Conservation (phyloP, 176 grass and related monocot genomes). For the Zoysia japonica region DNA sequence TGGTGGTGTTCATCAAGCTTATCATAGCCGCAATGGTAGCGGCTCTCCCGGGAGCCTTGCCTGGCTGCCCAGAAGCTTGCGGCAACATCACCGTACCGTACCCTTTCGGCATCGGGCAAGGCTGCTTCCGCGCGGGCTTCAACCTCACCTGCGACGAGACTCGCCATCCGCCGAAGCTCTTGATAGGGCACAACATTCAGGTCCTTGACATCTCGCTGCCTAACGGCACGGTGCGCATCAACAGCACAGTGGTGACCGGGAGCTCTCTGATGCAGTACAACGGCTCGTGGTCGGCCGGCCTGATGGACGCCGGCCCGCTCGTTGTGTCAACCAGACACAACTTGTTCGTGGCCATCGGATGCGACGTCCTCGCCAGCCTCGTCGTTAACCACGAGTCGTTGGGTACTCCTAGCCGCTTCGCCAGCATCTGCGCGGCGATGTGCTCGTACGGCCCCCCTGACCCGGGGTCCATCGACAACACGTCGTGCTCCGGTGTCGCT, state of each 20-base stretch:
- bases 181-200: too few species aligned
- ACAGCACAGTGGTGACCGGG: too few species aligned
- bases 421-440: not conserved
- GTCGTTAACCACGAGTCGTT: not conserved
- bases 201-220: too few species aligned
- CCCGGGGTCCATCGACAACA: not conserved
- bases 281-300: slow-evolving; percentile 3
- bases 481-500: not conserved
- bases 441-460: not conserved
- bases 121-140: slow-evolving; percentile 25
- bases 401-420: not conserved
- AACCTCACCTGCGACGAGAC: slow-evolving; percentile 26
- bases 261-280: not conserved
- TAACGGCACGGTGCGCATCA: not conserved
- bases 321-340: slow-evolving; percentile 22
- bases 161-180: not conserved
- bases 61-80: slow-evolving; percentile 21
- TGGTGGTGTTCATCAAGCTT: not conserved
- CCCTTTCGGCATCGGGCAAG: slow-evolving; percentile 14
- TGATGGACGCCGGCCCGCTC: not conserved
- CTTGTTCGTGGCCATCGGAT: slow-evolving; percentile 29
- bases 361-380: slow-evolving; percentile 14
- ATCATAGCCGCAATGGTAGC: not conserved
- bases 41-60: not conserved
- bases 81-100: slow-evolving; percentile 1